Percentiles rank a stretch among this genome's conserved stretches.
phyloP scores from a whole-genome alignment of 345 rosid species.

The Eucalyptus marginata region DNA sequence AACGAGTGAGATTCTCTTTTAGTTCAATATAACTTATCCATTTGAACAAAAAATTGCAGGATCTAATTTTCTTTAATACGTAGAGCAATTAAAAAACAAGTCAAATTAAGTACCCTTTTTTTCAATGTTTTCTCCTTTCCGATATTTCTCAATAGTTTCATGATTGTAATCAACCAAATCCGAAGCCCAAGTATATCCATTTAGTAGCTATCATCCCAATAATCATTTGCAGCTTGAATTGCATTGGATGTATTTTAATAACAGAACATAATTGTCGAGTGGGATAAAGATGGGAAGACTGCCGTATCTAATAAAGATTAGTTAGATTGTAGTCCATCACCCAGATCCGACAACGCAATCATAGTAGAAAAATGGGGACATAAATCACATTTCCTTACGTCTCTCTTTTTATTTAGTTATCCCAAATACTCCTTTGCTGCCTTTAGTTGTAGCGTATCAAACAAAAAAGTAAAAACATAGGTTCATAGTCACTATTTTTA shows the following conservation, averaged over 20 bases:
- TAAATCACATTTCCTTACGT: too few species aligned
- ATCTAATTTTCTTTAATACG: too few species aligned
- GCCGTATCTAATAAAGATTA: not conserved
- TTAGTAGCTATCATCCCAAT: not conserved
- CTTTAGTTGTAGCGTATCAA: too few species aligned
- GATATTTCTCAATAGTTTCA: not conserved
- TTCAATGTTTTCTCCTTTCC: not conserved
- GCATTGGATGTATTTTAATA: not conserved
- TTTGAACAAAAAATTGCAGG: too few species aligned
- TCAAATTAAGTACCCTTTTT: too few species aligned
- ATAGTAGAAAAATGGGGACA: not conserved
- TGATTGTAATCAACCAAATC: not conserved
- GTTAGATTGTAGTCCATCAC: not conserved
- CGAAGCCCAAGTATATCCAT: not conserved
- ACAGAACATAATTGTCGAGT: not conserved
- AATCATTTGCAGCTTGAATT: not conserved
- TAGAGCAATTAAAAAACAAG: not conserved
- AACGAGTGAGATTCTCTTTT: too few species aligned
- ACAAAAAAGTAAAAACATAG: too few species aligned
- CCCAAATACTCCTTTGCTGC: too few species aligned
- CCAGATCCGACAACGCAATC: not conserved
- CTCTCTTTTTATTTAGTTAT: too few species aligned
- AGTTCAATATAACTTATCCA: too few species aligned
- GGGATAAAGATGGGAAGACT: not conserved
- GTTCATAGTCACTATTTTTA: too few species aligned